Base-by-base conservation (phyloP, 2,329 filamentous ascomycete species). In the Hypocreales sp. region DNA sequence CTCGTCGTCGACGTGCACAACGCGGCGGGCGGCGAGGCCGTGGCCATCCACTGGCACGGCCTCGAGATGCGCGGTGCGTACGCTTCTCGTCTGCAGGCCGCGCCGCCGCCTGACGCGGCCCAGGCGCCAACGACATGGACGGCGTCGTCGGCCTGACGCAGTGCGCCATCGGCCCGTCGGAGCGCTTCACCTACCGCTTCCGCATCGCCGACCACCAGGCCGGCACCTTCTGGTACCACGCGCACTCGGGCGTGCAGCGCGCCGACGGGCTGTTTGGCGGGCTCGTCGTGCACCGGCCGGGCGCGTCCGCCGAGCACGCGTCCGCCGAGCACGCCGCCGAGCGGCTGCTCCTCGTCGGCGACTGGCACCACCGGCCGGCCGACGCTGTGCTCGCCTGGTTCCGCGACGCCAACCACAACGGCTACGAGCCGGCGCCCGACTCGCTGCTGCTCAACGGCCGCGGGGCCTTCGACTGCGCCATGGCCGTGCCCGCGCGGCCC, bases 141-240 rank as follows among this genome's bases (percentile, higher is more conserved):
- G 76, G 76, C 4, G 63, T 73, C 3, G 51, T 60, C 0, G 67
- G 64, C 20, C 61, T 78, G 7, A 69, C 62, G 1, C 75, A 76
- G 39, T 74, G 69, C 36, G 56, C 56, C 1, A 68, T 79, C 12
- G 56, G 63, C 2, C 60, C 72, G 0, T 70, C 67, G 0, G 45
- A 32, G 19, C 62, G 53, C 1, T 56, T 71, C 23, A 61, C 50
- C 2, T 68, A 67, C 34, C 47, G 68, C 34, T 75, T 69, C 55
- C 64, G 69, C 22, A 55, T 71, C 22, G 65, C 62, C 7, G 31
- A 61, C 7, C 11, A 30, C 21, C 64, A 70, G 47, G 50, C 60
- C 2, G 69, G 68, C 11, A 67, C 67, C 7, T 72, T 66, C 40
- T 73, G 68, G 68, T 80, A 78, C 45, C 75, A 80, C 42, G 68